Percentiles rank a stretch among this genome's conserved stretches.
phyloP scores from a whole-genome alignment of 805 yeast genomes.

The Starmera dryadoides region DNA sequence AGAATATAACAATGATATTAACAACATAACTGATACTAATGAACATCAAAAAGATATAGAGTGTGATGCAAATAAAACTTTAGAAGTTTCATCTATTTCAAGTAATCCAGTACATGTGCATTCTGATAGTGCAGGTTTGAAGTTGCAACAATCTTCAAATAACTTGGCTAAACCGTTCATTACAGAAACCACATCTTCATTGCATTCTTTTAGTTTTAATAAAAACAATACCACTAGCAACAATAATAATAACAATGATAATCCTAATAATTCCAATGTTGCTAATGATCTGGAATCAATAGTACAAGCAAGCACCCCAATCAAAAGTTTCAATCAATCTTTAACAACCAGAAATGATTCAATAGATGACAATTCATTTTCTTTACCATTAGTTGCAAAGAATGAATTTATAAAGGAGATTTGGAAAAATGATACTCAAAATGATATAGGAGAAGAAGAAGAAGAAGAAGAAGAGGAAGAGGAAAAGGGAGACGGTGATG shows the following conservation, averaged over 20 bases:
- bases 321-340: background rate
- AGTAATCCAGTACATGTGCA: too few species aligned
- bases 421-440: constrained; percentile 3
- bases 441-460: constrained; percentile 6
- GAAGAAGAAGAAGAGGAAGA: constrained; percentile 5
- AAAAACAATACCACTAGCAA: background rate
- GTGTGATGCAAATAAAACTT: too few species aligned
- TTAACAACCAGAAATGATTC: constrained; percentile 2
- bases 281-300: background rate
- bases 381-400: constrained; percentile 31
- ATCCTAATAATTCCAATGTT: background rate
- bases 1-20: background rate
- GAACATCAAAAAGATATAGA: too few species aligned
- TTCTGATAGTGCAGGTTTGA: too few species aligned
- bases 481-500: constrained; percentile 5
- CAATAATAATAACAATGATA: background rate
- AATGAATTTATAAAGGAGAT: background rate
- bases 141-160: too few species aligned
- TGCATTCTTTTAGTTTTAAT: background rate
- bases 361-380: constrained; percentile 42
- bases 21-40: too few species aligned
- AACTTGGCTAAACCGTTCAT: too few species aligned
- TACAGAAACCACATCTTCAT: background rate
- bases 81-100: too few species aligned
- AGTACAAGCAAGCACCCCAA: background rate